Base-by-base conservation (phyloP, 208 protist genomes). In the Borovskyia barvae region DNA sequence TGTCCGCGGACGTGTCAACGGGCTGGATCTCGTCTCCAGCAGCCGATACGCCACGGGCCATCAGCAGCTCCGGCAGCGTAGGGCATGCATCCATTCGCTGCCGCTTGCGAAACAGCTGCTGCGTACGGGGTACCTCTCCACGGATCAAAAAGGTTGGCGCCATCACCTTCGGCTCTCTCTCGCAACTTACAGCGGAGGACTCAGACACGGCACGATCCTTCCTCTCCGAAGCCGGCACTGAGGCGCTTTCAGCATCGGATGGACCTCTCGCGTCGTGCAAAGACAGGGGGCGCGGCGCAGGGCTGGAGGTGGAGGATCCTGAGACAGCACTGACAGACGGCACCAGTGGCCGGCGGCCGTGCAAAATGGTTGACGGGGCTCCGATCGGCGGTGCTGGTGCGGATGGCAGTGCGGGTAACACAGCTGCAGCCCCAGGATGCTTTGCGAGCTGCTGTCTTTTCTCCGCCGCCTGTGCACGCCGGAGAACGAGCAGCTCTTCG, bases 161-260 rank as follows among this genome's bases (percentile, higher is more conserved):
- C 71, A 97, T 92, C 20, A 98, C 93, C 64, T 98, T 98, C 4
- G 97, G 97, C 52, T 95, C n/a, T n/a, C n/a, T n/a, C n/a, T n/a
- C n/a, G n/a, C n/a, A n/a, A n/a, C n/a, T n/a, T n/a, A n/a, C n/a
- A n/a, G n/a, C n/a, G n/a, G n/a, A n/a, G n/a, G n/a, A n/a, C n/a
- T n/a, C n/a, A n/a, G n/a, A n/a, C n/a, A n/a, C n/a, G n/a, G n/a
- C n/a, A n/a, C n/a, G n/a, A n/a, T n/a, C n/a, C n/a, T n/a, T n/a
- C n/a, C n/a, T n/a, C n/a, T n/a, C n/a, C n/a, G n/a, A n/a, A n/a
- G n/a, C n/a, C n/a, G n/a, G n/a, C n/a, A n/a, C n/a, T n/a, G n/a
- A n/a, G 1, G 53, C 17, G 26, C 22, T 43, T 2, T 14, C 36
- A 0, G 47, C 47, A 26, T 36, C 15, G 2, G 52, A 20, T 5